Evolutionary conservation across 148 eudicot genomes (phyloP), one percentile per base, ranked within the genome.

Genomic region (Pouteria glomerata): DNA sequence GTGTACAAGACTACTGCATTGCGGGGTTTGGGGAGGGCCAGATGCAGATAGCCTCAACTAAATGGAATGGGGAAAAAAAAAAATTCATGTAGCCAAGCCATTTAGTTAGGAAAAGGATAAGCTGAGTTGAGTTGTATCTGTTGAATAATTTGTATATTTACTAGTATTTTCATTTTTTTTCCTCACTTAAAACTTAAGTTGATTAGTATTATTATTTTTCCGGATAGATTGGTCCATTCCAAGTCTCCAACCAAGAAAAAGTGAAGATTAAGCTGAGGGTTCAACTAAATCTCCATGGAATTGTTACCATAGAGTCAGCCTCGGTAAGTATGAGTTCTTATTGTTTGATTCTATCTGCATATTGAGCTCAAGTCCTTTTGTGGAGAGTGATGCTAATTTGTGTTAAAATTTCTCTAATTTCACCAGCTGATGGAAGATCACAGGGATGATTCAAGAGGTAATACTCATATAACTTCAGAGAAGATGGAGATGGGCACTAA

Each of bases 191-290:
- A 35, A 41, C 11, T 53, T 60, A 35, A 51, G 62, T n/a, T 42
- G 29, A 35, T n/a, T n/a, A n/a, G n/a, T 39, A 39, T 60, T 69
- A 37, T 11, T 27, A 15, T 18, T 31, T 73, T 13, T 57, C 71
- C 70, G 60, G 80, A 70, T 79, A 95, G 99, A 79, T 95, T 83
- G 98, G 97, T 56, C 90, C 97, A 48, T 85, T 88, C 73, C 77
- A 81, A 53, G 83, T 66, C 48, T 66, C 87, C 60, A 73, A 76
- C 42, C n/a, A 72, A 34, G 85, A 83, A 75, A 85, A 70, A n/a
- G 74, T 74, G 26, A 77, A 82, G 84, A 80, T 95, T 1, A 92
- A 92, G 74, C 77, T 88, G 24, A 92, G 81, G 77, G 83, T 89
- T 64, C 74, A 74, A 55, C 79, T 95, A 74, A 88, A 88, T 70